Evolutionary conservation across 805 yeast genomes (phyloP).

Genomic region (Kockiozyma suomiensis): DNA sequence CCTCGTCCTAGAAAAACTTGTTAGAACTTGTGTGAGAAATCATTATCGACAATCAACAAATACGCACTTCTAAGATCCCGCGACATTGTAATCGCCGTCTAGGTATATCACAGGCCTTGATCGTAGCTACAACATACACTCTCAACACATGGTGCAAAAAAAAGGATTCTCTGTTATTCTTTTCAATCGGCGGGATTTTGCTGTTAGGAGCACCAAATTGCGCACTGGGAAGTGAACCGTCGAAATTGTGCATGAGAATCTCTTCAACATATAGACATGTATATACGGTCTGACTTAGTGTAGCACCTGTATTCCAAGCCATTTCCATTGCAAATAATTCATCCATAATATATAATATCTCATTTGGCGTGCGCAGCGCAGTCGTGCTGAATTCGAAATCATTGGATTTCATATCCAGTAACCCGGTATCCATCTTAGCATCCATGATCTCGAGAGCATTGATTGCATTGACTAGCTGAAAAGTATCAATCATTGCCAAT

Average conservation of each 20-base stretch:
- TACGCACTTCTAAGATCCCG: slow-evolving; percentile 22
- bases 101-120: slow-evolving; percentile 19
- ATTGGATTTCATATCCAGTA: slow-evolving; percentile 49
- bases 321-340: slow-evolving; percentile 57
- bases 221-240: slow-evolving; percentile 15
- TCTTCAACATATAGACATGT: slow-evolving; percentile 74
- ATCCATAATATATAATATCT: slow-evolving; percentile 57
- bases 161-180: not conserved
- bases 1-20: slow-evolving; percentile 35
- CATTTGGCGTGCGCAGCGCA: slow-evolving; percentile 44
- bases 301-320: slow-evolving; percentile 76
- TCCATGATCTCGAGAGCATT: slow-evolving; percentile 79
- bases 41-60: no score
- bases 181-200: not conserved
- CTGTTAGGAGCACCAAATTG: slow-evolving; percentile 15
- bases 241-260: slow-evolving; percentile 46
- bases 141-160: slow-evolving; percentile 22
- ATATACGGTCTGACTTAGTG: slow-evolving; percentile 74
- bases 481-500: slow-evolving; percentile 60
- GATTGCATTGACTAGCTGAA: slow-evolving; percentile 78
- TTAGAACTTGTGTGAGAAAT: no score
- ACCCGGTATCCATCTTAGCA: slow-evolving; percentile 73
- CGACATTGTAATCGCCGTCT: slow-evolving; percentile 16
- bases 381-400: slow-evolving; percentile 52
- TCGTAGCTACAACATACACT: slow-evolving; percentile 16